Evolutionary conservation across 306 rosid species (phyloP).

Genomic region (Casuarina equisetifolia): DNA sequence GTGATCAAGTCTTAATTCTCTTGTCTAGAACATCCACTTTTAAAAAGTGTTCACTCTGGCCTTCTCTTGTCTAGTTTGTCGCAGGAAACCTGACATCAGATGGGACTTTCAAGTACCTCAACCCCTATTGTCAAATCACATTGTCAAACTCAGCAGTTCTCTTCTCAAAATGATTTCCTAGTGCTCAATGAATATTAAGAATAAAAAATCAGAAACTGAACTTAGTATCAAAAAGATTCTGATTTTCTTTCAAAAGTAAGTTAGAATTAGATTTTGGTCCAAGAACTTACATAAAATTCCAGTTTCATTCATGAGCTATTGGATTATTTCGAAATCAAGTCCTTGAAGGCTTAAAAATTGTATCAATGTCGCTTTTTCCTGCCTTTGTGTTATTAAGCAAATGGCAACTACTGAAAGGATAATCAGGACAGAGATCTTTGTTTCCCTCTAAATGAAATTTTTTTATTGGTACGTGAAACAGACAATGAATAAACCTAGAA

Average conservation of each 20-base stretch:
- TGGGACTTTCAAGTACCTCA: not conserved
- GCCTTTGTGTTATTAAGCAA: not conserved
- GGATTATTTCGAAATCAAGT: not conserved
- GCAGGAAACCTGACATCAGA: not conserved
- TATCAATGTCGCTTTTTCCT: not conserved
- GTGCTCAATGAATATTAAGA: not conserved
- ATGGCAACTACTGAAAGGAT: not conserved
- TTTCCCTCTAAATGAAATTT: not conserved
- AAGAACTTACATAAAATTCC: too few relatives aligned
- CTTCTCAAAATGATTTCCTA: not conserved
- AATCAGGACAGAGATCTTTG: not conserved
- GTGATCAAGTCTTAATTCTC: not conserved
- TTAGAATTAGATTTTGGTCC: too few relatives aligned
- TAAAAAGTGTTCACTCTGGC: not conserved
- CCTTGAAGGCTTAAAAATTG: not conserved
- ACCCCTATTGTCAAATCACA: not conserved
- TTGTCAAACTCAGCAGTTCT: not conserved
- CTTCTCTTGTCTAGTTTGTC: not conserved
- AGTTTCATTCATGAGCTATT: too few relatives aligned
- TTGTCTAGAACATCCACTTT: not conserved
- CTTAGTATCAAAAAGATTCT: not conserved
- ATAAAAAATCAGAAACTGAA: not conserved
- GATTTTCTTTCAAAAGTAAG: not conserved
- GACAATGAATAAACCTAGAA: not conserved
- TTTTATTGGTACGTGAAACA: not conserved